Base-by-base conservation (phyloP, 129 eudicot genomes). In the Lonicera japonica region DNA sequence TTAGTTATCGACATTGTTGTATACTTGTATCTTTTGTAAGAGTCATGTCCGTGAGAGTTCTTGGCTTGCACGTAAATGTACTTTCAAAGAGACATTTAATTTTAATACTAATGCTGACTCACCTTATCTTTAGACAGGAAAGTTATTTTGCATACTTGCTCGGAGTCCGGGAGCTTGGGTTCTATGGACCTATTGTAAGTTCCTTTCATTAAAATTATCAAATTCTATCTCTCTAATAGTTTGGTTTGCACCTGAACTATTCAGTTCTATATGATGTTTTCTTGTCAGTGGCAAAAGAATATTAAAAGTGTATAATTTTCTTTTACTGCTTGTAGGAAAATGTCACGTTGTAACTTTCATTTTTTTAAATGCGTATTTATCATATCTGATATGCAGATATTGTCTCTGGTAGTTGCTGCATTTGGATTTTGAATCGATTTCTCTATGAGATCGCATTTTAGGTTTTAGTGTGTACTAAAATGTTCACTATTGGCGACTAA, bases 101-200 rank as follows among this genome's bases (percentile, higher is more conserved):
- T 46, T 56, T 56, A 25, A 21, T 66, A 25, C 54, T 72, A 57
- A 61, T 75, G 52, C 51, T 70, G 16, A 9, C 57, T 68, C 36
- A 16, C 13, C n/a, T 67, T 36, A 11, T 69, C 59, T 18, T 12
- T 64, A 92, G 99, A 64, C 99, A 92, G 89, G 99, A 92, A 82
- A 92, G 96, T 74, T 92, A 85, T 80, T 92, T 92, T 80, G 99
- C 96, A 46, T 92, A 92, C 73, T 63, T 88, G 68, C 85, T 92
- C 78, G 99, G 99, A 62, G 96, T 92, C 69, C 79, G 77, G 67
- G 99, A 92, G 73, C 96, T 96, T 62, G 96, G 89, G 38, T 92
- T 87, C 61, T 92, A 79, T 70, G 99, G 95, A 78, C 95, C 99
- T 45, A 78, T 92, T 54, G 99, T 92, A 73, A 92, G 99, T 76